Evolutionary conservation across 2,329 filamentous ascomycete species (phyloP).

Genomic region (Trichoderma pleuroti): DNA sequence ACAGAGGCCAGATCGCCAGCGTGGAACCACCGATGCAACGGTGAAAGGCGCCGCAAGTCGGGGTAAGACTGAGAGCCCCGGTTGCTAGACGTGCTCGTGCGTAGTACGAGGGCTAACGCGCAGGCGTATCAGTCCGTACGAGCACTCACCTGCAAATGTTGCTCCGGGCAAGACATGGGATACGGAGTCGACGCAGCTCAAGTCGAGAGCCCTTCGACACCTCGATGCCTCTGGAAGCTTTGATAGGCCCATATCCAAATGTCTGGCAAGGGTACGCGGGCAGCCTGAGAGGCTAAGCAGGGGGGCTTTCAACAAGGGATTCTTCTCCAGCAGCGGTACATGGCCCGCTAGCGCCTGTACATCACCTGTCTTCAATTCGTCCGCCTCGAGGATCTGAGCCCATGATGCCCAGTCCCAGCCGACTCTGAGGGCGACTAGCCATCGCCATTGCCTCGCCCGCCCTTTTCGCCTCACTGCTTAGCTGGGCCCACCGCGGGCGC

Average conservation of each 20-base stretch:
- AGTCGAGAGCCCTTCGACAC: not conserved
- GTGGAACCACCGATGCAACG: slow-evolving; percentile 19
- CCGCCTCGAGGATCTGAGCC: slow-evolving; percentile 12
- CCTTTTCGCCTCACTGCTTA: slow-evolving; percentile 15
- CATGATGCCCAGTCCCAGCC: slow-evolving; percentile 1
- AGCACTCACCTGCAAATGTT: not conserved
- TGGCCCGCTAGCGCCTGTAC: slow-evolving; percentile 16
- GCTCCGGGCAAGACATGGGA: not conserved
- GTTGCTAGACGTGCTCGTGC: not conserved
- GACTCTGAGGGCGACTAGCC: not conserved
- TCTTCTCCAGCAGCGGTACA: slow-evolving; percentile 14
- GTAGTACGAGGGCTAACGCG: not conserved
- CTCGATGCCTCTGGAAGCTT: not conserved
- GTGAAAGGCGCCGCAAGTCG: slow-evolving; percentile 16
- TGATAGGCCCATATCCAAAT: slow-evolving; percentile 19
- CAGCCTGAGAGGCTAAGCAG: slow-evolving; percentile 19
- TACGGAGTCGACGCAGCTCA: not conserved
- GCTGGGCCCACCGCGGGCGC: slow-evolving; percentile 11
- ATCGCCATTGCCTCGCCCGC: slow-evolving; percentile 17
- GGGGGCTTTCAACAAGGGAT: slow-evolving; percentile 6
- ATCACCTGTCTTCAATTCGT: slow-evolving; percentile 16
- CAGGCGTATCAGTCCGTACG: not conserved
- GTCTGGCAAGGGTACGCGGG: slow-evolving; percentile 14
- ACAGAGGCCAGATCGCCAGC: slow-evolving; percentile 19
- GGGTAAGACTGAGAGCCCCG: not conserved